Conservation (phyloP, 805 yeast genomes). For the Lipomyces orientalis region DNA sequence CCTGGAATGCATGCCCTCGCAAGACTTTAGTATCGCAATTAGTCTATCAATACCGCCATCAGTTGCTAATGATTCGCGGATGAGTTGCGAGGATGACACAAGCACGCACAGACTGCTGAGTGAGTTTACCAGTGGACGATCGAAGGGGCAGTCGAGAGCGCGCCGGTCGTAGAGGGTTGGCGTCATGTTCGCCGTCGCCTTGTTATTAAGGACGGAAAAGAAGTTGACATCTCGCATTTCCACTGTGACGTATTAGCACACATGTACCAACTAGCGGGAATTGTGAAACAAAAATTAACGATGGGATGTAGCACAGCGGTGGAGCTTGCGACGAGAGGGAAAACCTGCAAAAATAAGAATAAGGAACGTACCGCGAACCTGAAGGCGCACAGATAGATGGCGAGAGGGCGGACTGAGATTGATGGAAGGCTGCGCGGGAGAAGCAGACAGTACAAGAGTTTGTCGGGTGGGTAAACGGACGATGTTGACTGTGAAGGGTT, state of each 20-base stretch:
- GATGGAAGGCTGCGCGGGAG: not conserved
- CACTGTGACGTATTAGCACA: constrained; percentile 14
- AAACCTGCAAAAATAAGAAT: not conserved
- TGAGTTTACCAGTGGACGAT: constrained; percentile 88
- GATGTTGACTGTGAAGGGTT: not conserved
- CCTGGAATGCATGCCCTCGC: constrained; percentile 52
- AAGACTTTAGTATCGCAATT: constrained; percentile 82
- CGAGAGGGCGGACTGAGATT: not conserved
- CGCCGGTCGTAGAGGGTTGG: constrained; percentile 88
- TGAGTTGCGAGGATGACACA: constrained; percentile 83
- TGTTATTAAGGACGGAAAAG: constrained; percentile 74
- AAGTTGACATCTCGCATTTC: constrained; percentile 89
- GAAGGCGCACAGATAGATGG: not conserved
- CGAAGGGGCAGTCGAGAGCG: constrained; percentile 88
- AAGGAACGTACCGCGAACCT: not conserved
- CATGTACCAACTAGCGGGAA: not conserved
- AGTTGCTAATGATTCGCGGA: constrained; percentile 81
- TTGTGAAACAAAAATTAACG: not conserved
- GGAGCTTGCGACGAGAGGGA: not conserved
- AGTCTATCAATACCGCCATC: constrained; percentile 94
- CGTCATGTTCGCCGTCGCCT: constrained; percentile 91
- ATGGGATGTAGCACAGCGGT: not conserved
- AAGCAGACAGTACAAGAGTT: not conserved
- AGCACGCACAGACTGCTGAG: constrained; percentile 87
- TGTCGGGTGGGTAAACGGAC: not conserved